A percentile compares a stretch with the other conserved stretches of the same genome.
These are phyloP conservation scores for Spathaspora passalidarum DNA, from an alignment of 805 yeast species.

Conservation along the genomic window DNA sequence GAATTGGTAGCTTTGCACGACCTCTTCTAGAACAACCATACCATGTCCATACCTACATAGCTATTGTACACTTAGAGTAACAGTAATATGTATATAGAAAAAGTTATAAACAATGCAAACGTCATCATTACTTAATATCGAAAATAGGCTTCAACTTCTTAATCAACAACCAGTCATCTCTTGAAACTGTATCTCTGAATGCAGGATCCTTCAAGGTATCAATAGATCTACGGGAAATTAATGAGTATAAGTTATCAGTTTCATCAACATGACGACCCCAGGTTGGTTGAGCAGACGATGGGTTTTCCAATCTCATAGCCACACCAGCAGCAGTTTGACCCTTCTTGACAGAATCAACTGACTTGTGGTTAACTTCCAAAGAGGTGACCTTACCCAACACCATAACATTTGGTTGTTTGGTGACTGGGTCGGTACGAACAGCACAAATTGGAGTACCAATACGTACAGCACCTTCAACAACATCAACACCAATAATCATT, in stretches of 20 bases:
- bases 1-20: neutral
- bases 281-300: slow-evolving; percentile 88
- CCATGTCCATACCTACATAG: too few relatives aligned
- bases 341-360: slow-evolving; percentile 76
- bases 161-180: slow-evolving; percentile 94
- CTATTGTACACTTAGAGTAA: too few relatives aligned
- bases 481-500: slow-evolving; percentile 99
- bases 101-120: neutral
- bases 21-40: too few relatives aligned
- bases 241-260: slow-evolving; percentile 84
- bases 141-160: slow-evolving; percentile 85
- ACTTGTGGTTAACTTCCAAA: slow-evolving; percentile 93
- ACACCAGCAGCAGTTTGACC: slow-evolving; percentile 98
- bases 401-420: slow-evolving; percentile 67
- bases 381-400: slow-evolving; percentile 86
- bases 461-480: slow-evolving; percentile 82
- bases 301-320: slow-evolving; percentile 94
- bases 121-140: slow-evolving; percentile 60
- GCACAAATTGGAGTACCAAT: slow-evolving; percentile 95
- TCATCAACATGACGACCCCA: slow-evolving; percentile 99
- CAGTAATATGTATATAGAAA: neutral
- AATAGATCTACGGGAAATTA: slow-evolving; percentile 83
- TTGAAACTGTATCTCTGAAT: slow-evolving; percentile 87
- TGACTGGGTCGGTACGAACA: slow-evolving; percentile 82
- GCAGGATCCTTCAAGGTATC: slow-evolving; percentile 98